phyloP scores from a whole-genome alignment of 177 flowering plant genomes.

The Tripterygium wilfordii region DNA sequence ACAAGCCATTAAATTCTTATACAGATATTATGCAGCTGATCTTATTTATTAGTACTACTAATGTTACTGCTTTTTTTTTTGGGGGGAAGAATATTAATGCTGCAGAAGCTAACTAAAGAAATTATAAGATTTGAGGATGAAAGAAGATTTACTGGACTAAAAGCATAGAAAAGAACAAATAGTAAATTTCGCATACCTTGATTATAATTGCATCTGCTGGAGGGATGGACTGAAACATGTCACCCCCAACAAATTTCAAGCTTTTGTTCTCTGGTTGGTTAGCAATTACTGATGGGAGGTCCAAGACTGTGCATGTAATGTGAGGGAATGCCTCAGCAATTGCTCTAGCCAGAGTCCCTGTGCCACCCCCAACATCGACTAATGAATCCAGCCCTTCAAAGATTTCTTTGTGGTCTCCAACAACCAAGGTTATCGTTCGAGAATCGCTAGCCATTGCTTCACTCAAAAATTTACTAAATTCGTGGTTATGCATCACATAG shows the following conservation, averaged over 20 bases:
- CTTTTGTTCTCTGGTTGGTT: slow-evolving; percentile 1
- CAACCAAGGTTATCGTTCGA: background rate
- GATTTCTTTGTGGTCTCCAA: background rate
- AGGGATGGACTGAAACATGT: slow-evolving; percentile 13
- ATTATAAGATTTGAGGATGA: too few relatives aligned
- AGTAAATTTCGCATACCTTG: background rate
- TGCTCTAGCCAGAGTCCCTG: slow-evolving; percentile 5
- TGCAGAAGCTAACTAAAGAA: too few relatives aligned
- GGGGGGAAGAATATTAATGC: too few relatives aligned
- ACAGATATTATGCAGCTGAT: too few relatives aligned
- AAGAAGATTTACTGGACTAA: background rate
- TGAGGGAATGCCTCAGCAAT: slow-evolving; percentile 11
- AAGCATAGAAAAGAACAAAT: background rate
- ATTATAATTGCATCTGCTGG: slow-evolving; percentile 8
- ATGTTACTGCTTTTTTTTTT: too few relatives aligned
- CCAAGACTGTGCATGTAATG: slow-evolving; percentile 12
- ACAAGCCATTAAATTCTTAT: too few relatives aligned
- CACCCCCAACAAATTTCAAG: slow-evolving; percentile 10
- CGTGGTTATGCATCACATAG: background rate
- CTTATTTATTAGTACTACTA: too few relatives aligned
- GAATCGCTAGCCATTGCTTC: slow-evolving; percentile 17
- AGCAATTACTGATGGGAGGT: slow-evolving; percentile 14
- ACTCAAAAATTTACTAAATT: slow-evolving; percentile 3
- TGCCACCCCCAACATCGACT: slow-evolving; percentile 15
- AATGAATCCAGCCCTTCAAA: slow-evolving; percentile 9